Base-by-base conservation (phyloP, 2,329 filamentous ascomycete genomes). In the Hypoxylon rubiginosum region DNA sequence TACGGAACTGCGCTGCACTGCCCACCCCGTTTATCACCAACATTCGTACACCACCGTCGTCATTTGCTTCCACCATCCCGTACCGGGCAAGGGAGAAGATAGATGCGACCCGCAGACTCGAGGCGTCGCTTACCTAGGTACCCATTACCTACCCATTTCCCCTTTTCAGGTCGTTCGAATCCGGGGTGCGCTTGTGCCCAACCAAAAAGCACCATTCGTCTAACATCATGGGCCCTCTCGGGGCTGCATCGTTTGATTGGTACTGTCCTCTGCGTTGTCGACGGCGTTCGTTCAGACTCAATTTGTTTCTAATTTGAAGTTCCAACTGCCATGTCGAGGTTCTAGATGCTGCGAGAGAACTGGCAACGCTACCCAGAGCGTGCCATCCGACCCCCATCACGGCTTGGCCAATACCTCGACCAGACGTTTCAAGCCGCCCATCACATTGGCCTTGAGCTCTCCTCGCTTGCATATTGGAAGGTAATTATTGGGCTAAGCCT, bases 301-400 rank as follows among this genome's bases (percentile, higher is more conserved):
- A 59, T 55, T 28, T 59, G 64, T 69, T 67, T 69, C 60, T 64
- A 67, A 67, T 59, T 67, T 59, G 52, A 62, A 64, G 64, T 58
- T 67, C 54, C 53, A 62, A 57, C 60, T 69, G 59, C 67, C 67
- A 69, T 58, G 67, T 60, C 54, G 52, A 41, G 54, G 64, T 67
- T 69, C 64, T 69, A 69, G 67, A 69, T 67, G 67, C 67, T 64
- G 60, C 60, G 54, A 57, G 46, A 69, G 64, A 62, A 62, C 46
- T 61, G 56, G 60, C 64, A 56, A 28, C 60, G 58, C 63, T 62
- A 64, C 64, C 66, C 49, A 54, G 13, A 56, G 51, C 30, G 54
- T 69, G 51, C 41, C 64, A 69, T 69, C 41, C 57, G 55, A 68
- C 65, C 62, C 57, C 67, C 67, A 53, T 66, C 36, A 58, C 67